Base-by-base conservation (phyloP, 176 grass and related monocot genomes). In the Canna indica region DNA sequence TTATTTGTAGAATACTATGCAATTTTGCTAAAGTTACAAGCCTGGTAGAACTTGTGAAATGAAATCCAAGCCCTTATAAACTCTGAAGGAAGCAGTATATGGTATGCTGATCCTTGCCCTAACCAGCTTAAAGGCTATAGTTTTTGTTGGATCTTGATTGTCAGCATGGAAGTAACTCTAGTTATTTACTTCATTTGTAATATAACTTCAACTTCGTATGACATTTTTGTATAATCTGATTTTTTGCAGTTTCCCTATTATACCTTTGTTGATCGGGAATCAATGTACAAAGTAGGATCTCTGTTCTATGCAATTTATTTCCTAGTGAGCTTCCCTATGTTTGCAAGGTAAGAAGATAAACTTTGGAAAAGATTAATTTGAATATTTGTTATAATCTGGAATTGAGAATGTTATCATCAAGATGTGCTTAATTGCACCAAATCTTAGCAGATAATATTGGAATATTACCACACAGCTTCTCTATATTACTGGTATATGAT, bases 271-370 rank as follows among this genome's bases (percentile, higher is more conserved):
- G 92, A 96, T 62, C 81, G 88, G 20, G 85, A 85, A 47, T 76
- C 80, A 47, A 96, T 96, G 92, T 96, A 91, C 83, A 91, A 82
- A 84, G 85, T 96, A 26, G 92, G 92, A 76, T 96, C 92, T 31
- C 64, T 96, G 76, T 96, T 96, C 78, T 96, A 96, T 57, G 92
- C 92, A 70, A 89, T 96, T 54, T 96, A 96, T 70, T 96, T 96
- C 81, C 72, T 96, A 17, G 86, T 96, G 71, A 96, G 93, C 77
- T 96, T 96, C 77, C 93, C 93, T 22, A 96, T 91, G 93, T 91
- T 96, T 75, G 74, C 79, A 74, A 91, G 93, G 93, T 91, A 87
- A 86, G 80, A 64, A 73, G 36, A 5, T 68, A 11, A 64, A 36
- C 18, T 5, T 9, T 2, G 18, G 42, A 33, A 59, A 16, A 33